Conservation (phyloP, 371 early-diverging fungal genomes). For the Saksenaea oblongispora region DNA sequence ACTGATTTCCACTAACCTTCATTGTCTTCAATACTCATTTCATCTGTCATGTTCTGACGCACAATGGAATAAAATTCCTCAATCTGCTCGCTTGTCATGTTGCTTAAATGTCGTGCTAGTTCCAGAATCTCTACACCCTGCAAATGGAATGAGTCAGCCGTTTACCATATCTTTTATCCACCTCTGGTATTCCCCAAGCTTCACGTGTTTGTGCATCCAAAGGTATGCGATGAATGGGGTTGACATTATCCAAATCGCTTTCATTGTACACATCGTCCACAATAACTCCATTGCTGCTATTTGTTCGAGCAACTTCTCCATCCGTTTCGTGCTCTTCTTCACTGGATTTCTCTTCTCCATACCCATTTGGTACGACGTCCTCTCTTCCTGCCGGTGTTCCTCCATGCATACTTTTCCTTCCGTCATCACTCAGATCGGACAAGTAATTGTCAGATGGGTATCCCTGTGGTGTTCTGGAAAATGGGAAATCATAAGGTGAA, state of each 20-base stretch:
- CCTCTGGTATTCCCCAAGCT: slow-evolving; percentile 49
- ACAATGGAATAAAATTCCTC: slow-evolving; percentile 32
- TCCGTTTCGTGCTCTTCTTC: background rate
- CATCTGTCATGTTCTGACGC: slow-evolving; percentile 23
- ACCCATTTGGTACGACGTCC: background rate
- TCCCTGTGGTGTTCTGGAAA: slow-evolving; percentile 16
- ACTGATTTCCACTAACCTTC: slow-evolving; percentile 32
- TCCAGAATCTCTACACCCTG: slow-evolving; percentile 44
- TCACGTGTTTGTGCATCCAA: slow-evolving; percentile 25
- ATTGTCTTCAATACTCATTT: slow-evolving; percentile 44
- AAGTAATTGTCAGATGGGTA: slow-evolving; percentile 11
- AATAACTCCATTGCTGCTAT: background rate
- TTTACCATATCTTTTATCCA: slow-evolving; percentile 1
- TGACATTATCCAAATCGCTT: slow-evolving; percentile 31
- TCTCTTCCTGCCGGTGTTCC: slow-evolving; percentile 1
- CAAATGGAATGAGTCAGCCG: background rate
- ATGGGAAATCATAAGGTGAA: slow-evolving; percentile 14
- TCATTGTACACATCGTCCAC: slow-evolving; percentile 38
- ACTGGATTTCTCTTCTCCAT: slow-evolving; percentile 5
- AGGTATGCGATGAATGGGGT: slow-evolving; percentile 33
- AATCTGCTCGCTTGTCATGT: slow-evolving; percentile 23
- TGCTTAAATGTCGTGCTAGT: slow-evolving; percentile 35
- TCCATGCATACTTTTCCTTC: background rate
- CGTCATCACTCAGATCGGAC: slow-evolving; percentile 17
- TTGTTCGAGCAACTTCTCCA: background rate